Base-by-base conservation (phyloP, 2,329 filamentous ascomycete genomes). In the Colletotrichum eremochloae region DNA sequence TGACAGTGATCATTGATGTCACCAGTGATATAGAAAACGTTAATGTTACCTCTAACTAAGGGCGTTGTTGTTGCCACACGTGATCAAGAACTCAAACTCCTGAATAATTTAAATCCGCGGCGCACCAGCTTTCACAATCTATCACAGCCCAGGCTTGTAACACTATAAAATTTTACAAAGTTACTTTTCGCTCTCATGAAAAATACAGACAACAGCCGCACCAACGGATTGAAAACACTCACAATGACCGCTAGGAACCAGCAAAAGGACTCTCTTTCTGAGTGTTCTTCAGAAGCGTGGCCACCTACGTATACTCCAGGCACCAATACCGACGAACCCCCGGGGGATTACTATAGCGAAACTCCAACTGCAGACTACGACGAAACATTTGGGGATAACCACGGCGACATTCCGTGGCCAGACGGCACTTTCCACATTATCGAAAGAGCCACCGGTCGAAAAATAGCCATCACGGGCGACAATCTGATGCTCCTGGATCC, bases 361-460 rank as follows among this genome's bases (percentile, higher is more conserved):
- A 24, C 24, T 38, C 9, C 36, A 9, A 36, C 33, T 3, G 11
- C 36, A 42, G 4, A n/a, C 2, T 9, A 20, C 20, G 20, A n/a
- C 18, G 60, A 65, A 1, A 33, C 24, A 8, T 0, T 20, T 5
- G 65, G 36, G 48, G 53, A 61, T 33, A 69, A 56, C 7, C 68
- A 38, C n/a, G 57, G 65, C 24, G 69, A 63, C 0, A 40, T 76
- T 1, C 75, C 76, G 5, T 77, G 75, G 74, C 71, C 68, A 4
- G 74, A 69, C 15, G 63, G 58, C 8, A 73, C 67, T 1, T 76
- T 68, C 38, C 29, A 67, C 5, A 76, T 77, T n/a, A 14, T 76
- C 31, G 67, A 75, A 12, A 71, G 64, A 24, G 31, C 38, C 6
- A 72, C 72, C 1, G 38, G 57, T 14, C 48, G 40, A 11, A 71